phyloP scores from a whole-genome alignment of 805 yeast species.

The Wickerhamiella australiensis region DNA sequence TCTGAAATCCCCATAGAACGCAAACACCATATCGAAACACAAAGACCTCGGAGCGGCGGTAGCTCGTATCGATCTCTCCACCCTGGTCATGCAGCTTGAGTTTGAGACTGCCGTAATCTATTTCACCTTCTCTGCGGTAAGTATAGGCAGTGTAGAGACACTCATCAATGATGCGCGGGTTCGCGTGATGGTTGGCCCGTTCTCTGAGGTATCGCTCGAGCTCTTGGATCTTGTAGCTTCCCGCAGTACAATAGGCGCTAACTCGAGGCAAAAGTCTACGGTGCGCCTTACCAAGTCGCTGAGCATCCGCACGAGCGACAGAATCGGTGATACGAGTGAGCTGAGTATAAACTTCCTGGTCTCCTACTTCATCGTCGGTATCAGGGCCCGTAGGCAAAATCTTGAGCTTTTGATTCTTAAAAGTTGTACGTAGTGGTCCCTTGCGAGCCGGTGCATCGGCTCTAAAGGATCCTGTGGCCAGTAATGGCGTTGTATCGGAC shows the following conservation, averaged over 20 bases:
- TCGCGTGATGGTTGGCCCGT: slow-evolving; percentile 38
- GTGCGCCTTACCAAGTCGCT: slow-evolving; percentile 75
- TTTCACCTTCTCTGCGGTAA: slow-evolving; percentile 26
- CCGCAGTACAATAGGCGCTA: slow-evolving; percentile 92
- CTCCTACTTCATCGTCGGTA: slow-evolving; percentile 35
- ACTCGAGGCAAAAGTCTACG: slow-evolving; percentile 80
- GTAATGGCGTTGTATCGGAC: slow-evolving; percentile 9
- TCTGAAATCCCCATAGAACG: slow-evolving; percentile 89
- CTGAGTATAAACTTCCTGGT: slow-evolving; percentile 63
- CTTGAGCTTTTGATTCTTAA: slow-evolving; percentile 77
- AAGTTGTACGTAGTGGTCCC: slow-evolving; percentile 60
- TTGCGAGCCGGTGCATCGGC: background rate
- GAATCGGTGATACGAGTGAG: slow-evolving; percentile 72
- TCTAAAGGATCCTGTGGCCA: background rate
- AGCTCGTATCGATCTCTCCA: slow-evolving; percentile 85
- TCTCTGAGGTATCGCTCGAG: slow-evolving; percentile 75
- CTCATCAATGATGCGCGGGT: slow-evolving; percentile 87
- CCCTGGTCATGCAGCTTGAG: slow-evolving; percentile 72
- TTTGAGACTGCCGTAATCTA: slow-evolving; percentile 32
- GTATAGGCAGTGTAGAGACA: slow-evolving; percentile 87
- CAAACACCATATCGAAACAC: slow-evolving; percentile 95
- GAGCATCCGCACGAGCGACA: slow-evolving; percentile 89
- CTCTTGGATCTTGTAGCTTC: slow-evolving; percentile 82
- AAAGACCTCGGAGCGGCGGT: slow-evolving; percentile 77
- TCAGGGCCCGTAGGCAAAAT: slow-evolving; percentile 51